Evolutionary conservation across 2,329 filamentous ascomycete species (phyloP), one percentile per base, ranked within the genome.

Genomic region (Penicillium sp.): DNA sequence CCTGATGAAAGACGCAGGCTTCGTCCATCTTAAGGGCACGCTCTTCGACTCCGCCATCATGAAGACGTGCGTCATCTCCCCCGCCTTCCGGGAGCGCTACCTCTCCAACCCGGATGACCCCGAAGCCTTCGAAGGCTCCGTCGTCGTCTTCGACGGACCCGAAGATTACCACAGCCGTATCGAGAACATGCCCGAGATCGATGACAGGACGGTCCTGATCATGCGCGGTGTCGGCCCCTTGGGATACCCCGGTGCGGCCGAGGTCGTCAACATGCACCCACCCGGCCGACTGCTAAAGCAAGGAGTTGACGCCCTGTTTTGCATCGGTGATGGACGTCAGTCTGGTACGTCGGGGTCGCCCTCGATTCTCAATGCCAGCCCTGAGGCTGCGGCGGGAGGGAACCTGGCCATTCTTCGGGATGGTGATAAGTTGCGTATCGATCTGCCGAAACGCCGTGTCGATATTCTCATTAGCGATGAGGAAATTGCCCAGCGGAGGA

Each of bases 331-430:
- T 64, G 83, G 82, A 1, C 73, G 83, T 49, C 83, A 85, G 65
- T 83, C 81, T 7, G 82, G 83, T 35, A 85, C 83, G 2, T 84
- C 82, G 3, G 82, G 79, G 0, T 82, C 79, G 3, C 83, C 82
- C 1, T 83, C 81, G 0, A 84, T 85, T 52, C 70, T 85, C n/a
- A 84, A 85, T 60, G 82, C 82, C 1, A 82, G 78, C 46, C 82
- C 83, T 7, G 83, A 85, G 68, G 82, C 83, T 13, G 81, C 82
- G 1, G 80, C 79, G 10, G 82, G 82, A 7, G 82, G 83, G 1
- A 84, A 84, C 54, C 72, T 85, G 19, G 82, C 80, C 4, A 73
- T 85, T 19, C 68, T 85, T 19, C 69, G 69, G 14, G 79, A 84
- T 64, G 82, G 82, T 2, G 83, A 85, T 64, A 69, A 69, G 49